A percentile compares a stretch with the other conserved stretches of the same genome.
phyloP scores from a whole-genome alignment of 139 green algal genomes.

The Chlamydomonas sphaeroides region DNA sequence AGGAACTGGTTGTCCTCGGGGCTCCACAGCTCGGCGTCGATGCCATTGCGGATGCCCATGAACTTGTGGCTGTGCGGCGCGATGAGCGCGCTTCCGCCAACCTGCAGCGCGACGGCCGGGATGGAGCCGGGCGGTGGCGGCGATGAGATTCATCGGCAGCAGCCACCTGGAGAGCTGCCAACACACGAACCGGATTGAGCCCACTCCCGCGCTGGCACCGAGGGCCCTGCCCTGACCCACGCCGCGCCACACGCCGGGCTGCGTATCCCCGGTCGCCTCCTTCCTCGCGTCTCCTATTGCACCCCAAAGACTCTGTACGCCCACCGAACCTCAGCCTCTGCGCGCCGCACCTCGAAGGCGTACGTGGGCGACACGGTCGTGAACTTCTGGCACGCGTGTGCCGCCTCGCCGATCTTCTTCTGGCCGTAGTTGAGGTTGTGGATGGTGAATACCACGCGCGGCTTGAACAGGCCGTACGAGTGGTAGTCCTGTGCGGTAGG shows the following conservation, averaged over 20 bases:
- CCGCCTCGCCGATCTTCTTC: constrained; percentile 86
- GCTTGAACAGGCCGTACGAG: constrained; percentile 85
- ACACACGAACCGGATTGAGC: too few relatives aligned
- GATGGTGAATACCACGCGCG: constrained; percentile 93
- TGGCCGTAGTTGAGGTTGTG: constrained; percentile 96
- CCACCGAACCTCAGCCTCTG: too few relatives aligned
- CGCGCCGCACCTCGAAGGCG: constrained; percentile 75
- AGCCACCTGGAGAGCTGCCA: too few relatives aligned
- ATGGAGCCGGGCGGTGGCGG: too few relatives aligned
- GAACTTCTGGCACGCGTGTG: constrained; percentile 83
- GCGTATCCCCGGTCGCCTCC: too few relatives aligned
- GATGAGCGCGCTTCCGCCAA: constrained; percentile 72
- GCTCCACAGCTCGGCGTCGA: constrained; percentile 98
- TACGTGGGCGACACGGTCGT: constrained; percentile 98
- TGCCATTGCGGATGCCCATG: constrained; percentile 93
- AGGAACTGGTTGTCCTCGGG: constrained; percentile 85
- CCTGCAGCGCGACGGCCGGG: constrained; percentile 64
- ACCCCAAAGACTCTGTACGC: too few relatives aligned
- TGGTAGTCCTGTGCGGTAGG: too few relatives aligned
- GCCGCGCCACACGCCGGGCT: too few relatives aligned
- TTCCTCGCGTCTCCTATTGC: too few relatives aligned
- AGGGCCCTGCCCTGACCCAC: too few relatives aligned
- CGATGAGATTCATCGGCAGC: too few relatives aligned
- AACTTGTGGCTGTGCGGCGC: constrained; percentile 76
- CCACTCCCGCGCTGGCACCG: too few relatives aligned